Evolutionary conservation across 2,329 filamentous ascomycete genomes (phyloP), one percentile per base, ranked within the genome.

Genomic region (Didymella arachidicola): DNA sequence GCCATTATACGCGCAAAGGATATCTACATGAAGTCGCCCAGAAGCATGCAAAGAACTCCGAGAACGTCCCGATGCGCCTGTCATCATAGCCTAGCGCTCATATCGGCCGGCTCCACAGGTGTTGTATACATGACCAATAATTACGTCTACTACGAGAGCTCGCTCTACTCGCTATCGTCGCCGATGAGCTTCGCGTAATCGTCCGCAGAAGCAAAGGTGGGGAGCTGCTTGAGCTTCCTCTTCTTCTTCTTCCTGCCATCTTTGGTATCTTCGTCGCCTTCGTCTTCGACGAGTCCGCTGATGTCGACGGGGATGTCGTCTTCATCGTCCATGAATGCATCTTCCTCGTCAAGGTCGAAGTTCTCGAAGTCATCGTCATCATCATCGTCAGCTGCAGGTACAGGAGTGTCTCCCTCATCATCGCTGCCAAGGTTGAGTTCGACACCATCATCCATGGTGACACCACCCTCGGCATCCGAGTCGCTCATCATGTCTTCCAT

Each of bases 131-230:
- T 52, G 34, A 27, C 46, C 53, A 36, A 53, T 60, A 57, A 56
- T 56, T 52, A 60, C 36, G 49, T 47, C 50, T 69, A 41, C 38
- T 41, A 22, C 3, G 11, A 7, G 11, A 11, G 38, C 38, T 41
- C 38, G 38, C 38, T 14, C 19, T 41, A 72, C 63, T 71, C 70
- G 64, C 68, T 72, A 55, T 72, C 69, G 63, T 87, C 85, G 4
- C 83, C 91, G 75, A 97, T 79, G 79, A 97, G 84, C 69, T 90
- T 90, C 16, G 93, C 94, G 77, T 98, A 99, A 75, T 98, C 95
- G 53, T 98, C 95, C 30, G 85, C 90, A 30, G 92, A 96, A 19
- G 96, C 95, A 81, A 99, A 99, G 34, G 88, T 96, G 7, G 95
- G 95, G 67, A 99, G 81, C 64, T 87, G 87, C 84, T 93, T 97